These are phyloP conservation scores for Hypoxylon sp. DNA, from an alignment of 2,329 filamentous ascomycete genomes.

Conservation along the genomic window DNA sequence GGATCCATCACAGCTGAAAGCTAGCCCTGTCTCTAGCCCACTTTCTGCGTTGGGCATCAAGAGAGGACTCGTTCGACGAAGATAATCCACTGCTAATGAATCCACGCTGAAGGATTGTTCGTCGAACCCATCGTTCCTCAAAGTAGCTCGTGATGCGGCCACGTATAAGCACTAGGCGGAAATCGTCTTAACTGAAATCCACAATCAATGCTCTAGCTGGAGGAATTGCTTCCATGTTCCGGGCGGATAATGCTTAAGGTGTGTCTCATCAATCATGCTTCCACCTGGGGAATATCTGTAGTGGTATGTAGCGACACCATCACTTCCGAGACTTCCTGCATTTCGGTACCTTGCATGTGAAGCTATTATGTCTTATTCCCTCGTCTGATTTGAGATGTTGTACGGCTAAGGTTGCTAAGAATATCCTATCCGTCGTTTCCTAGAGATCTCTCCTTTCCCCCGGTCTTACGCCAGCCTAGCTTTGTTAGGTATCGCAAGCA, in stretches of 20 bases:
- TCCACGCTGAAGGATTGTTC: conserved; percentile 3
- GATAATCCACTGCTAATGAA: conserved; percentile 3
- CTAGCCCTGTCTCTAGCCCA: conserved; percentile 16
- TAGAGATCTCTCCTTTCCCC: background rate
- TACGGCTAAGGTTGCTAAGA: conserved; percentile 2
- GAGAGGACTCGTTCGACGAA: conserved; percentile 1
- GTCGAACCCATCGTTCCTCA: conserved; percentile 3
- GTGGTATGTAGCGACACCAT: conserved; percentile 7
- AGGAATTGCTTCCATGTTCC: conserved; percentile 21
- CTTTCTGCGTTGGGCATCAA: background rate
- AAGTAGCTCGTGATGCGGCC: background rate
- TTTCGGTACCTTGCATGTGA: background rate
- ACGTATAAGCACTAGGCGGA: conserved; percentile 14
- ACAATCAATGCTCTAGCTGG: conserved; percentile 7
- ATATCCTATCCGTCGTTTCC: background rate
- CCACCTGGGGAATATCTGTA: background rate
- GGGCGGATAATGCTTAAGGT: background rate
- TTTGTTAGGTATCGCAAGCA: background rate
- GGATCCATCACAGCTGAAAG: conserved; percentile 37
- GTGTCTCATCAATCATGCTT: conserved; percentile 23
- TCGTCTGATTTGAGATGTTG: background rate
- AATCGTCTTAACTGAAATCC: conserved; percentile 1
- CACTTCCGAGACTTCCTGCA: conserved; percentile 7
- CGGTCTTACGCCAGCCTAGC: background rate
- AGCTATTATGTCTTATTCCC: conserved; percentile 2